Conservation (phyloP, 2,329 filamentous ascomycete genomes). For the Tolypocladium pustulatum region DNA sequence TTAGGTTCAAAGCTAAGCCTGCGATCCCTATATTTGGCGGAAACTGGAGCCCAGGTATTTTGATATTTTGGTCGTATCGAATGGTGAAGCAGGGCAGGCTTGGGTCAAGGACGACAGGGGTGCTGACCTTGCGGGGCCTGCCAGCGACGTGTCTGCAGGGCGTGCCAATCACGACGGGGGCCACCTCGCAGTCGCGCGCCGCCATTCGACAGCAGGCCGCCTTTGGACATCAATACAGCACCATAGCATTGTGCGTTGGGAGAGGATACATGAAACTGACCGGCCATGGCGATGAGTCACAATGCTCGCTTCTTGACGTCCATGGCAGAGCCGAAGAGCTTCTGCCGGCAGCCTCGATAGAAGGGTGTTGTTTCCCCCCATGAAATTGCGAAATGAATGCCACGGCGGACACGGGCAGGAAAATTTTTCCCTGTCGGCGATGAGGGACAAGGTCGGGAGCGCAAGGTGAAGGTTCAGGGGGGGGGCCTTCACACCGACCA, state of each 20-base stretch:
- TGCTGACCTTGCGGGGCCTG: neutral
- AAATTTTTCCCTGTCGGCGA: slow-evolving; percentile 8
- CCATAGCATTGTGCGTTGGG: slow-evolving; percentile 8
- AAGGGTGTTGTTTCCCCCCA: neutral
- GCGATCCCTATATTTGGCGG: slow-evolving; percentile 1
- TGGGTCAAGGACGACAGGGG: neutral
- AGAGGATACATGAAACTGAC: slow-evolving; percentile 6
- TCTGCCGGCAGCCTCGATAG: neutral
- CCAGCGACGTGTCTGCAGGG: slow-evolving; percentile 4
- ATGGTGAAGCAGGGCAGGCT: neutral
- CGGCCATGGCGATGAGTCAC: slow-evolving; percentile 5
- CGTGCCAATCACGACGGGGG: slow-evolving; percentile 8
- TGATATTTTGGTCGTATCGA: neutral
- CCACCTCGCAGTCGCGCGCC: slow-evolving; percentile 1
- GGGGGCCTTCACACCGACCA: slow-evolving; percentile 2
- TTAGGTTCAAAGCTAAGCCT: neutral
- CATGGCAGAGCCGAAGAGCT: neutral
- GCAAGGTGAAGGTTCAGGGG: slow-evolving; percentile 1
- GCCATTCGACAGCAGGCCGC: slow-evolving; percentile 9
- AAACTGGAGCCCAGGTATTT: neutral
- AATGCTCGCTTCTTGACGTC: neutral
- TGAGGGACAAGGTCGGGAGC: slow-evolving; percentile 2
- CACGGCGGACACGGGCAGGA: slow-evolving; percentile 2
- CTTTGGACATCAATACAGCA: slow-evolving; percentile 16
- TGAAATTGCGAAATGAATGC: slow-evolving; percentile 6